Base-by-base conservation (phyloP, 1,284 basidiomycete genomes). In the Sanghuangporus sanghuang region DNA sequence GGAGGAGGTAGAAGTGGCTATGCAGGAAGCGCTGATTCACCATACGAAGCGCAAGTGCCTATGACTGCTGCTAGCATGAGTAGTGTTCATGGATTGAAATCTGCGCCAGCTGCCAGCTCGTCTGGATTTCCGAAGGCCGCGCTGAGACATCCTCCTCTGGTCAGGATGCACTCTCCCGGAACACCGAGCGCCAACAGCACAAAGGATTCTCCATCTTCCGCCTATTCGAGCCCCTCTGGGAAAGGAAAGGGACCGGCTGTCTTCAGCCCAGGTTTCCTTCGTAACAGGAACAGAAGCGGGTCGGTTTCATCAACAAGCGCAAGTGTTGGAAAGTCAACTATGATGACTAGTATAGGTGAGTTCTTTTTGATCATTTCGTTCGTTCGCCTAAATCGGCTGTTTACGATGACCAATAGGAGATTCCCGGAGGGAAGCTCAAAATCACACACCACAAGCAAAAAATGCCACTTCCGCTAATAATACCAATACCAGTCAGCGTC, bases 11-110 rank as follows among this genome's bases (percentile, higher is more conserved):
- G 35, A n/a, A 48, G 40, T 14, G 56, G 56, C 12, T 57, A 57
- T 39, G 11, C 56, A n/a, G 56, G 39, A 18, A 32, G 56, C 18
- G 18, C 56, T 6, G 21, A 27, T 18, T 57, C 56, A 6, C 56
- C 56, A 4, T 44, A 32, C 18, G 16, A 12, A 6, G 23, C 35
- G 2, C 44, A 49, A 9, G 27, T 62, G 11, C 60, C 60, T 8
- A 62, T 62, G 60, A 62, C 60, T 14, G 61, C 61, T 14, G 38
- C 44, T n/a, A 62, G 54, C 27, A 32, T 55, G 21, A 54, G 53
- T 38, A 36, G 23, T 38, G n/a, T 23, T 18, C 57, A 46, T 35
- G 55, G 55, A 12, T 62, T 42, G 18, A 62, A 39, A 7, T 57
- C 61, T 8, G 44, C 53, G 18, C 56, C 55, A 27, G 59, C 23